Percentiles rank a stretch among this genome's conserved stretches.
Evolutionary conservation across 163 green algal genomes (phyloP).

Genomic region (Scenedesmus sp.): DNA sequence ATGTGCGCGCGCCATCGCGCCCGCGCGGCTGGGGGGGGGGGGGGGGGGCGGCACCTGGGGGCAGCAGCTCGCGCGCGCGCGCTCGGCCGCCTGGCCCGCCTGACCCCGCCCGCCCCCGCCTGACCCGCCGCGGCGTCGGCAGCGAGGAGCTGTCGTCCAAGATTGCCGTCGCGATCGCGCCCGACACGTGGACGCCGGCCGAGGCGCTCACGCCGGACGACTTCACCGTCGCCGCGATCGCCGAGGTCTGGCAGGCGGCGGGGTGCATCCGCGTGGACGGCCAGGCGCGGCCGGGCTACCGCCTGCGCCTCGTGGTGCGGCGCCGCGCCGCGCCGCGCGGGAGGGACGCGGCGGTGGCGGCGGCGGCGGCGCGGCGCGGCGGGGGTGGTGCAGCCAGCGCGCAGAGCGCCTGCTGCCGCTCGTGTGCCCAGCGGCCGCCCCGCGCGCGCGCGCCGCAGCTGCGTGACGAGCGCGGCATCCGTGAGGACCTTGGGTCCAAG

Average conservation of each 20-base stretch:
- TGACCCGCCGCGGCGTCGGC: neutral
- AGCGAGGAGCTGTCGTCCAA: conserved; percentile 22
- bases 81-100: too few species aligned
- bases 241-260: conserved; percentile 21
- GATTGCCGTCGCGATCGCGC: conserved; percentile 35
- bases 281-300: conserved; percentile 31
- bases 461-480: conserved; percentile 30
- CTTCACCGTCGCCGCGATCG: conserved; percentile 33
- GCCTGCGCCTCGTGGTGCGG: conserved; percentile 35
- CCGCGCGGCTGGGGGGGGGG: too few species aligned
- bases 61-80: too few species aligned
- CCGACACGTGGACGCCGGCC: conserved; percentile 14
- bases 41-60: too few species aligned
- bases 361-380: neutral
- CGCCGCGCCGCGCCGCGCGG: neutral
- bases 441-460: neutral
- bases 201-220: conserved; percentile 13
- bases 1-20: too few species aligned
- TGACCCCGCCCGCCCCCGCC: too few species aligned
- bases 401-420: neutral
- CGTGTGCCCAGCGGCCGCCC: neutral
- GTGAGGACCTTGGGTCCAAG: conserved; percentile 25
- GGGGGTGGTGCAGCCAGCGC: neutral
- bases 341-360: neutral
- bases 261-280: conserved; percentile 27